Evolutionary conservation across 768 basidiomycete genomes (phyloP), one percentile per base, ranked within the genome.

Genomic region (Crassisporium funariophilum): DNA sequence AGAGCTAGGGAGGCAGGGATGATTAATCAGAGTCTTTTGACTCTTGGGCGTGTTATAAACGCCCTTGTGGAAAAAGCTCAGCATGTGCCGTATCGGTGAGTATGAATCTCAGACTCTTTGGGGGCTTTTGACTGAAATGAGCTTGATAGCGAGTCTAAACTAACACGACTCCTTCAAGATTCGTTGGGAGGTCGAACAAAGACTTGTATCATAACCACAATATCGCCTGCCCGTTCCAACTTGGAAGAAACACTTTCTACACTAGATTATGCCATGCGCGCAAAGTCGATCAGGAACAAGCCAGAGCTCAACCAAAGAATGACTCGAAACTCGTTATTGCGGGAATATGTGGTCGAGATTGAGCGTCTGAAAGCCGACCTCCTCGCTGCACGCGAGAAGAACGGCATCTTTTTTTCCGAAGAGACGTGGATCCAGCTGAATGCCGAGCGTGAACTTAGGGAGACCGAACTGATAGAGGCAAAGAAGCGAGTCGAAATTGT

Each of bases 211-310:
- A 90, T 99, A 52, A 97, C 95, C 0, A 98, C 97, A 5, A 82
- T 98, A 58, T 95, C 93, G 7, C 95, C 97, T 1, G 90, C 92
- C 4, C 83, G 91, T 17, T 90, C 84, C 19, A 98, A 95, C 62
- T 80, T 95, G 71, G 97, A 99, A 66, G 97, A 98, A 68, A 98
- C 97, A 0, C 79, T 97, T 15, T 97, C 95, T 2, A 99, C 97
- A 0, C 84, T 99, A 35, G 94, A 98, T 64, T 99, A 99, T 57
- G 95, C 97, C 22, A 79, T 92, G 36, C 84, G 91, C 19, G 97
- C 97, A 21, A 98, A 95, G 64, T 89, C 90, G 19, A 98, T 99
- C 60, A 82, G 84, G 41, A 98, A 98, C 70, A 87, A 88, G 57
- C 97, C 97, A 6, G 95, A 98, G 65, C 69, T 97, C 29, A 98